Percentiles rank a stretch among this genome's conserved stretches.
Conservation (phyloP, 352 stramenopile genomes). For the Phytophthora quininea region DNA sequence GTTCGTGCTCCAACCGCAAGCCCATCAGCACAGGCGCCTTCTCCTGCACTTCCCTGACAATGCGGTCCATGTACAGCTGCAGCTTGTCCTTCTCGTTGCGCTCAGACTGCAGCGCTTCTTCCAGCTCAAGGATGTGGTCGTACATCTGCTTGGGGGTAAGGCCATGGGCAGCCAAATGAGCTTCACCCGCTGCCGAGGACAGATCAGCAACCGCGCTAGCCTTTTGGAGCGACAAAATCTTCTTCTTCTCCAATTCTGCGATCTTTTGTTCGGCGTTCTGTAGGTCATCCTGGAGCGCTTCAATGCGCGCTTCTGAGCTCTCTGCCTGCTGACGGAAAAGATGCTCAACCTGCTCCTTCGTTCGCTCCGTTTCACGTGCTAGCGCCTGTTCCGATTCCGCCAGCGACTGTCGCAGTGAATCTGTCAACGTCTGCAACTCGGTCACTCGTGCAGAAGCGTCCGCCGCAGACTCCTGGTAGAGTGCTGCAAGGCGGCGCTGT, state of each 20-base stretch:
- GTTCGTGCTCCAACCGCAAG: constrained; percentile 90
- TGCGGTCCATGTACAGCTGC: constrained; percentile 91
- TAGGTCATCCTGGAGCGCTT: constrained; percentile 62
- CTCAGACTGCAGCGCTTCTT: constrained; percentile 84
- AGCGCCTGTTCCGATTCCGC: constrained; percentile 67
- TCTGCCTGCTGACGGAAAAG: constrained; percentile 75
- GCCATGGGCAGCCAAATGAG: constrained; percentile 68
- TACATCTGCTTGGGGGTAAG: constrained; percentile 91
- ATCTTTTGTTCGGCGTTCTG: constrained; percentile 57
- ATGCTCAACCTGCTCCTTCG: constrained; percentile 71
- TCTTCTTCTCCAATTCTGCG: constrained; percentile 69
- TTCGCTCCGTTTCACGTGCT: constrained; percentile 65
- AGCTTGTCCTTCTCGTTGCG: constrained; percentile 87
- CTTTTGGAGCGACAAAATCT: constrained; percentile 58
- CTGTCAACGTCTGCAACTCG: constrained; percentile 61
- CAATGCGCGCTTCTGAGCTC: constrained; percentile 61
- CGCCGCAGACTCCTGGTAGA: constrained; percentile 76
- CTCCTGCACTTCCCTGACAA: constrained; percentile 92
- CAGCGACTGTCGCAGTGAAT: constrained; percentile 63
- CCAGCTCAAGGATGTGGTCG: constrained; percentile 84
- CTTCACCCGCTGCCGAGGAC: constrained; percentile 63
- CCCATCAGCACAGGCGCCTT: constrained; percentile 92
- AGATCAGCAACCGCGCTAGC: constrained; percentile 60
- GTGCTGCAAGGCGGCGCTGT: constrained; percentile 66
- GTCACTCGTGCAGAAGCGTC: constrained; percentile 60